Percentiles rank a stretch among this genome's conserved stretches.
Conservation (phyloP, 352 stramenopile species). For the Phytophthora litchii region DNA sequence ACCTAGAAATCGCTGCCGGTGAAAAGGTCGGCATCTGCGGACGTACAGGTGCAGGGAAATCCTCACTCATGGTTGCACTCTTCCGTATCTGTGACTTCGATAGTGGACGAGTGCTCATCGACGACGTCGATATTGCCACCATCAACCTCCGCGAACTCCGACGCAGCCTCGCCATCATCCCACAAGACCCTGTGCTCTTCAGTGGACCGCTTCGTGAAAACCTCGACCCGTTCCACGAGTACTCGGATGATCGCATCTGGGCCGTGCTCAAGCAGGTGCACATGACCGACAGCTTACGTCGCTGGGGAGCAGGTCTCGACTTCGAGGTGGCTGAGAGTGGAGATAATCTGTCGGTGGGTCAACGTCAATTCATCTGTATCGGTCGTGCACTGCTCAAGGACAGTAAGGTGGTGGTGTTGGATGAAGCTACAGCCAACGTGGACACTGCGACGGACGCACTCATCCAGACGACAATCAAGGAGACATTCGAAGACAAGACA, state of each 20-base stretch:
- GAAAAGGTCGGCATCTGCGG: constrained; percentile 69
- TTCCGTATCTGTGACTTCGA: constrained; percentile 34
- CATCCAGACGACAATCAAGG: constrained; percentile 69
- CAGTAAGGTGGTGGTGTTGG: constrained; percentile 88
- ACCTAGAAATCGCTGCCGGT: constrained; percentile 40
- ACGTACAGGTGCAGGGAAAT: constrained; percentile 54
- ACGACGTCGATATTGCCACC: constrained; percentile 37
- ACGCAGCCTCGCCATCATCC: constrained; percentile 45
- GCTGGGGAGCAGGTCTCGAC: constrained; percentile 68
- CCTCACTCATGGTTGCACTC: constrained; percentile 46
- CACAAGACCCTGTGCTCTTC: constrained; percentile 91
- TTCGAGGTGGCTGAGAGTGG: constrained; percentile 91
- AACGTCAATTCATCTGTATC: constrained; percentile 95
- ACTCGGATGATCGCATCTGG: constrained; percentile 69
- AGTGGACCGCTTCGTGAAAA: constrained; percentile 88
- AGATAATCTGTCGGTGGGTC: constrained; percentile 93
- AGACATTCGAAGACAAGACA: constrained; percentile 91
- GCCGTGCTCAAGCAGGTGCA: constrained; percentile 58
- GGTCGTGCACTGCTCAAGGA: constrained; percentile 91
- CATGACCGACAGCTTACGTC: constrained; percentile 67
- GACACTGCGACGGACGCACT: constrained; percentile 52
- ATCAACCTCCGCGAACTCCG: constrained; percentile 42
- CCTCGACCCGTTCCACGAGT: constrained; percentile 89
- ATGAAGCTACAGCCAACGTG: constrained; percentile 35
- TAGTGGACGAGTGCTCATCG: too few species aligned